Evolutionary conservation across 2,329 filamentous ascomycete species (phyloP).

Genomic region (Sporothrix brasiliensis): DNA sequence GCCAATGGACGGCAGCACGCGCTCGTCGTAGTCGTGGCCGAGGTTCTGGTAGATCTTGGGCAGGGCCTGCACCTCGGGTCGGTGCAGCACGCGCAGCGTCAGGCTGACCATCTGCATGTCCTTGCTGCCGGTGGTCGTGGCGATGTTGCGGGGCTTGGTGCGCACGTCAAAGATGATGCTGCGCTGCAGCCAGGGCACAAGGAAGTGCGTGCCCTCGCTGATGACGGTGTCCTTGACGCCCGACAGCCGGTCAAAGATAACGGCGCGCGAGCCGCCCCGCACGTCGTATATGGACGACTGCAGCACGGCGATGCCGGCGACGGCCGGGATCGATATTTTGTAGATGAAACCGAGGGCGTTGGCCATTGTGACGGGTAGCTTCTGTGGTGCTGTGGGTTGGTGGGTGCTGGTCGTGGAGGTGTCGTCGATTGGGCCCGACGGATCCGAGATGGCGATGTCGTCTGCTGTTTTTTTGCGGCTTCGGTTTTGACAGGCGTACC

Average conservation of each 20-base stretch:
- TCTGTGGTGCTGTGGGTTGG: not conserved
- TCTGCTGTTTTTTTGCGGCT: constrained; percentile 21
- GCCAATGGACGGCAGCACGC: constrained; percentile 93
- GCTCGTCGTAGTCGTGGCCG: constrained; percentile 94
- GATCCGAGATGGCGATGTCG: constrained; percentile 16
- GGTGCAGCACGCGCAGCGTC: constrained; percentile 96
- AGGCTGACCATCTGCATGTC: constrained; percentile 99
- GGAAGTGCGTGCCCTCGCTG: constrained; percentile 96
- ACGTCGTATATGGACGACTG: constrained; percentile 94
- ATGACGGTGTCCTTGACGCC: constrained; percentile 92
- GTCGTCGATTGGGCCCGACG: not conserved
- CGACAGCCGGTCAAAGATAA: constrained; percentile 93
- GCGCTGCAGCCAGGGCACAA: constrained; percentile 93
- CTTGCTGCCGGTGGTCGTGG: constrained; percentile 96
- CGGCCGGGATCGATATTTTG: constrained; percentile 71
- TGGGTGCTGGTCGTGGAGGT: not conserved
- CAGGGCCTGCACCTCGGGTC: constrained; percentile 82
- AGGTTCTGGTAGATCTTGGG: constrained; percentile 85
- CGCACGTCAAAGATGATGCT: constrained; percentile 96
- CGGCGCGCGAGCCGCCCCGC: constrained; percentile 87
- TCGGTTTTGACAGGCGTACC: constrained; percentile 3
- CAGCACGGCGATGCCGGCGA: constrained; percentile 66
- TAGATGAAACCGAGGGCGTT: constrained; percentile 65
- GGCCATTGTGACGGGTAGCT: constrained; percentile 48
- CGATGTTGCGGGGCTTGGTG: constrained; percentile 96